Conservation (phyloP, 139 green algal species). For the Spirogloea muscicola region DNA sequence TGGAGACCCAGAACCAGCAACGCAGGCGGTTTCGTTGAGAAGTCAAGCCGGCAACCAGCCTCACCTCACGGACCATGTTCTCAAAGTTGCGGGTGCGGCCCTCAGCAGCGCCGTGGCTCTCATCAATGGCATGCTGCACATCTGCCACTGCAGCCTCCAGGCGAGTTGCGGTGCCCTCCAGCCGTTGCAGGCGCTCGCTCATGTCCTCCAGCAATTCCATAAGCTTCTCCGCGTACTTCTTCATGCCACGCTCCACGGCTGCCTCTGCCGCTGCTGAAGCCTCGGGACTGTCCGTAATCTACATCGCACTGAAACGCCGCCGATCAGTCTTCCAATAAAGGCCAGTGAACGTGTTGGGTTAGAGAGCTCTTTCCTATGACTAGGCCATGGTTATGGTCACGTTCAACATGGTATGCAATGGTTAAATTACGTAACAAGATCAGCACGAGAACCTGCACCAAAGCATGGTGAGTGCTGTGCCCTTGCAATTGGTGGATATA, state of each 20-base stretch:
- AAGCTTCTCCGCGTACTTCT: constrained; percentile 41
- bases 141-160: constrained; percentile 14
- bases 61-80: constrained; percentile 40
- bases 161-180: constrained; percentile 7
- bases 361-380: too few species aligned
- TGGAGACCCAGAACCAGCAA: too few species aligned
- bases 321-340: background rate
- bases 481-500: too few species aligned
- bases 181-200: background rate
- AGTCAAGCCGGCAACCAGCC: too few species aligned
- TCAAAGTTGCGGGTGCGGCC: constrained; percentile 24
- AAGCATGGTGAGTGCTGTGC: too few species aligned
- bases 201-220: constrained; percentile 39
- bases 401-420: too few species aligned
- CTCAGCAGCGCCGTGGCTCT: constrained; percentile 24
- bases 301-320: background rate
- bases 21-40: too few species aligned
- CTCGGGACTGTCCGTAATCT: too few species aligned
- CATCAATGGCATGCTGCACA: background rate
- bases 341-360: too few species aligned
- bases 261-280: background rate
- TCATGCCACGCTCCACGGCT: constrained; percentile 40
- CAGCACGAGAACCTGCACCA: too few species aligned
- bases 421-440: too few species aligned
- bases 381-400: too few species aligned